A percentile compares a stretch with the other conserved stretches of the same genome.
Evolutionary conservation across 495 filamentous ascomycete genomes (phyloP).

Genomic region (Lindgomyces ingoldianus): DNA sequence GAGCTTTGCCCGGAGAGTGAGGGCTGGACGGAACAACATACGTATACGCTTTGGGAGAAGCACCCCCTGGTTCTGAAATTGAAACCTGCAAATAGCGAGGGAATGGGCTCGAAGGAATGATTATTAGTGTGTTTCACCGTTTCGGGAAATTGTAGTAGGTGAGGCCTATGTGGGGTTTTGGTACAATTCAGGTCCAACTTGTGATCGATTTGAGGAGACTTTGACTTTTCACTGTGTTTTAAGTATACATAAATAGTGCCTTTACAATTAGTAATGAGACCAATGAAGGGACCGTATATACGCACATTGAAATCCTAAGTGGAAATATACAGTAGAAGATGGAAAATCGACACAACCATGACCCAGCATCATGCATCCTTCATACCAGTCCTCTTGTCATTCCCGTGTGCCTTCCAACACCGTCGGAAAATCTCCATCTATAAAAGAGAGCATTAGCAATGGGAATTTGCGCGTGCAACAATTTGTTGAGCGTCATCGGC

Average conservation of each 20-base stretch:
- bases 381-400: conserved; percentile 75
- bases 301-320: no score
- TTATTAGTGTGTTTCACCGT: no score
- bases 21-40: conserved; percentile 39
- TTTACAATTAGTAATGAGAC: background rate
- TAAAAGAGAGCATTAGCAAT: background rate
- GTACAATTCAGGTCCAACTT: no score
- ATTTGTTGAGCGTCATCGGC: conserved; percentile 8
- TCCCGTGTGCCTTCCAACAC: conserved; percentile 92
- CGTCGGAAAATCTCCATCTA: conserved; percentile 91
- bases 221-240: no score
- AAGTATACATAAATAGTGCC: no score
- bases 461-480: background rate
- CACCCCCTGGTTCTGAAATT: conserved; percentile 37
- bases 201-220: no score
- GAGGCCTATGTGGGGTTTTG: no score
- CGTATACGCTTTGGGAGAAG: conserved; percentile 51
- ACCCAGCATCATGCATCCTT: conserved; percentile 62
- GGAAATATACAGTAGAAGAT: no score
- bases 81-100: conserved; percentile 6
- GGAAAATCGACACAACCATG: no score
- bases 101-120: no score
- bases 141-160: no score
- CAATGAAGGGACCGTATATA: background rate
- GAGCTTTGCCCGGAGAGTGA: conserved; percentile 40